These are phyloP conservation scores for Vitis amurensis DNA, from an alignment of 164 flowering plant genomes.

Conservation along the genomic window DNA sequence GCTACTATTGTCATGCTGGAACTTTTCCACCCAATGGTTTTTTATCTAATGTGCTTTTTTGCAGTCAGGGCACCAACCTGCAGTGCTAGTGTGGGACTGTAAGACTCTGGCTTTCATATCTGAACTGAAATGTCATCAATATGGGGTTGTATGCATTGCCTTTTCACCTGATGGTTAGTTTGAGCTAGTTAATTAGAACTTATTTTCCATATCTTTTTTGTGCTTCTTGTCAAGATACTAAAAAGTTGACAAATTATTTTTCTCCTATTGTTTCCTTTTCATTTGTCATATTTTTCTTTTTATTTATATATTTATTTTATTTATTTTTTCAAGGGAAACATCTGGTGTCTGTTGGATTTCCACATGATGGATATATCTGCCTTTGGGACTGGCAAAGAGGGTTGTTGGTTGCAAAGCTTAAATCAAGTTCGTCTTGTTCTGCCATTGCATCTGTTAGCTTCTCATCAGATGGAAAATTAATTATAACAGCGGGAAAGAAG, in stretches of 20 bases:
- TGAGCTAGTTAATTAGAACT: background rate
- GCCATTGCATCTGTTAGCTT: slow-evolving; percentile 53
- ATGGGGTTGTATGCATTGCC: slow-evolving; percentile 65
- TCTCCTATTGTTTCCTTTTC: background rate
- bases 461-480: slow-evolving; percentile 52
- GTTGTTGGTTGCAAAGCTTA: slow-evolving; percentile 45
- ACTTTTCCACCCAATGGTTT: no score
- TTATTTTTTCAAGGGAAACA: slow-evolving; percentile 46
- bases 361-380: slow-evolving; percentile 58
- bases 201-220: background rate
- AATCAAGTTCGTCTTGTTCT: slow-evolving; percentile 53
- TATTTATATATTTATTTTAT: background rate
- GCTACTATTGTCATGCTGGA: no score
- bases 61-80: slow-evolving; percentile 74
- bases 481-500: slow-evolving; percentile 67
- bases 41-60: slow-evolving; percentile 17
- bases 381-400: slow-evolving; percentile 70
- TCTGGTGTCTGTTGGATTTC: slow-evolving; percentile 65
- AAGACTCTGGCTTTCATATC: slow-evolving; percentile 33
- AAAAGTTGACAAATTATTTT: background rate
- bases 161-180: slow-evolving; percentile 79
- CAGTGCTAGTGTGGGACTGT: slow-evolving; percentile 67
- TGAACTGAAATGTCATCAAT: slow-evolving; percentile 66
- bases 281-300: background rate
- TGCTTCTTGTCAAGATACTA: background rate